Evolutionary conservation across 257 asterid genomes (phyloP), one percentile per base, ranked within the genome.

Genomic region (Scutellaria baicalensis): DNA sequence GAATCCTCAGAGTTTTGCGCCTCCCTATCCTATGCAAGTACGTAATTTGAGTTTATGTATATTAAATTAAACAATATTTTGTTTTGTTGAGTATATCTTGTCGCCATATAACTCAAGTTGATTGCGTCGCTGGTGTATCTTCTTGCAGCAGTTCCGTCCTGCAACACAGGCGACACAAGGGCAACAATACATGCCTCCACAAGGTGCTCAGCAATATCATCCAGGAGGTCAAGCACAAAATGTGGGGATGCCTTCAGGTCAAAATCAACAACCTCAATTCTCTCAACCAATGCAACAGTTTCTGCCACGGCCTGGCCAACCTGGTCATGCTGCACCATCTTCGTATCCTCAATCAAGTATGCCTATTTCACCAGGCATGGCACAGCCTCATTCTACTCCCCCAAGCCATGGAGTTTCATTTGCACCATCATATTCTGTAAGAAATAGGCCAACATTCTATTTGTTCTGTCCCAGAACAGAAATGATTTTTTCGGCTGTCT

Each of bases 21-120:
- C 84, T 73, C 86, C 92, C 16, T 92, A 77, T 77, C 81, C 85
- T 48, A 84, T 90, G 89, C 97, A 90, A 74, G 98, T 92, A 83
- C 42, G 84, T 75, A 68, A 64, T 66, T 56, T 50, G 6, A 36
- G 35, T 38, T 36, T 55, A 3, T 59, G 35, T 52, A 50, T 39
- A 16, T 66, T 43, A 16, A 27, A 16, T 49, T 17, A 35, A 8
- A 8, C 59, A 14, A 2, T 72, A 61, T 58, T 40, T 63, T 59
- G 18, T 61, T 31, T 1, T 6, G 10, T 73, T 33, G 11, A 50
- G 50, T 68, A 48, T 70, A 54, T 35, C 12, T 35, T 20, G 49
- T 27, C 35, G 33, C 10, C 36, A 56, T 47, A 27, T 17, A 65
- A 13, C 70, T 75, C 39, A 66, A 64, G 9, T 4, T 16, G 64